These are phyloP conservation scores for Gynochthodes officinalis DNA, from an alignment of 257 asterid species.

Conservation along the genomic window DNA sequence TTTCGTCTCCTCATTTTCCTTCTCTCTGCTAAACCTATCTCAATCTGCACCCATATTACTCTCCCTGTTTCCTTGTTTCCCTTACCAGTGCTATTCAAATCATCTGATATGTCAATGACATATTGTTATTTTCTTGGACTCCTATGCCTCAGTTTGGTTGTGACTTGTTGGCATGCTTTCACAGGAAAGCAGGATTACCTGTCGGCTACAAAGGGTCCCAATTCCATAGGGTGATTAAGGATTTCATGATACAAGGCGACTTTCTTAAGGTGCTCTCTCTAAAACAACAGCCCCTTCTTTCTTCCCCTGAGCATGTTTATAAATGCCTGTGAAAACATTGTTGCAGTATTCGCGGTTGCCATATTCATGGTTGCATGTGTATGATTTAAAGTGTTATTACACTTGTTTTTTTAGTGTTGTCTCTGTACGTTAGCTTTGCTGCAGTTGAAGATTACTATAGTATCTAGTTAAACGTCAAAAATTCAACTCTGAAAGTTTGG, in stretches of 20 bases:
- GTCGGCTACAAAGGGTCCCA: constrained; percentile 88
- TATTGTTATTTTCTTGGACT: neutral
- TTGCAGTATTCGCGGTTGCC: neutral
- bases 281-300: constrained; percentile 18
- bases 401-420: neutral
- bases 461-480: neutral
- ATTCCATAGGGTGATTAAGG: constrained; percentile 93
- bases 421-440: neutral
- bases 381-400: neutral
- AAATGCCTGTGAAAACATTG: neutral
- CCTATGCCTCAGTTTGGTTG: neutral
- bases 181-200: constrained; percentile 86
- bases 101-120: neutral
- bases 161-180: constrained; percentile 25
- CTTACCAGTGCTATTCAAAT: neutral
- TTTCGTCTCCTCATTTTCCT: neutral
- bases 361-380: neutral
- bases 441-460: neutral
- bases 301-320: neutral
- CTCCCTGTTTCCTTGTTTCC: neutral
- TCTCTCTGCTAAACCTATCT: neutral
- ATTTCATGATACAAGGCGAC: constrained; percentile 97
- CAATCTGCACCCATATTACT: neutral
- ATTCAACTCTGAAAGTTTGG: neutral
- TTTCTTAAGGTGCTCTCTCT: constrained; percentile 63